Evolutionary conservation across 2,329 filamentous ascomycete genomes (phyloP), one percentile per base, ranked within the genome.

Genomic region (Neofusicoccum ribis): DNA sequence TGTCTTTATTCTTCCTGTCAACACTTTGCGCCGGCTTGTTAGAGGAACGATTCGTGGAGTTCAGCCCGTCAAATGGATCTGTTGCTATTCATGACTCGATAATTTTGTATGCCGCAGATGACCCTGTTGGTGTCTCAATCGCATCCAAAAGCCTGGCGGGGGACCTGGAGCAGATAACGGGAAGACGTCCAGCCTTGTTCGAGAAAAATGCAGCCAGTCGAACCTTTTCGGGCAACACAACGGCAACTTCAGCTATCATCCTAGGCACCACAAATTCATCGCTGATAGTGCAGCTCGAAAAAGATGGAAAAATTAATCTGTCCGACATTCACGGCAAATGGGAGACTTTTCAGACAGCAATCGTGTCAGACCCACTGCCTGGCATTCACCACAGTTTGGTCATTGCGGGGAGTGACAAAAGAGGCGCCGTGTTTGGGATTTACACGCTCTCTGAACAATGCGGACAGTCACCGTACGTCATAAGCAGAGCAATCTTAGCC

Each of bases 361-460:
- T 20, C 7, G 11, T 54, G 3, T 12, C 36, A 2, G 20, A 54
- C 5, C 36, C 51, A 0, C 36, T 54, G 17, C 51, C 51, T 5
- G 51, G 36, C 7, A 14, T 54, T 7, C 36, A 11, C n/a, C 17
- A 27, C 1, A 36, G 51, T 3, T 49, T 69, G 1, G 69, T 70
- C 3, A 67, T 71, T 41, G 64, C 61, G 2, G 69, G 70, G 7
- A 70, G 69, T 43, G 70, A 71, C 51, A 70, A 70, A 46, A 56
- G 70, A 43, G 70, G 69, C 0, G 67, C 68, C 12, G 69, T 71
- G 34, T 71, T 68, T 34, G 69, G 68, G 3, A 63, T 69, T 36
- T 65, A 71, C 44, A 68, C 67, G 1, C 64, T 71, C n/a, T 64
- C 69, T 36, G 69, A 70, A 56, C 70, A 71, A 44, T 64, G 46